These are phyloP conservation scores for Emmonsiellopsis sp. DNA, from an alignment of 2,329 filamentous ascomycete species.

Conservation along the genomic window DNA sequence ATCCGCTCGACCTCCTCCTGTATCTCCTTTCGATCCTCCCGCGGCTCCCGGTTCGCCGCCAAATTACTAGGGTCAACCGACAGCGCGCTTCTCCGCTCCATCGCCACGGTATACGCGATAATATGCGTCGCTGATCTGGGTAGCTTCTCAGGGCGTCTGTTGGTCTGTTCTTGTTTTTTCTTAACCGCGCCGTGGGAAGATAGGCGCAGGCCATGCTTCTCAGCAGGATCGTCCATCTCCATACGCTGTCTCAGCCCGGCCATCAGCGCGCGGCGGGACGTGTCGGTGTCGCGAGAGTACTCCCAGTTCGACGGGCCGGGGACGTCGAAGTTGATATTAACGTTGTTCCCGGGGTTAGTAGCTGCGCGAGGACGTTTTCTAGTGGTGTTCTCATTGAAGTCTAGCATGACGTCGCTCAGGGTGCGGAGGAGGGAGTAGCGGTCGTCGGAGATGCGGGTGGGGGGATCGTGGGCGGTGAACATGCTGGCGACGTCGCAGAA, in stretches of 20 bases:
- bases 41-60: not conserved
- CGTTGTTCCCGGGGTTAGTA: not conserved
- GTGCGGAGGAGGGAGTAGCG: constrained; percentile 2
- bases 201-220: not conserved
- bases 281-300: not conserved
- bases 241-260: not conserved
- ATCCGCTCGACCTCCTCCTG: not conserved
- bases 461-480: constrained; percentile 18
- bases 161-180: not conserved
- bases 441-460: constrained; percentile 17
- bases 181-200: not conserved
- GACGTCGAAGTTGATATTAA: not conserved
- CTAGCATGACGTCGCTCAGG: constrained; percentile 6
- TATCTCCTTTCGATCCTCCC: not conserved
- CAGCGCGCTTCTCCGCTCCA: not conserved
- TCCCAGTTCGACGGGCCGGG: not conserved
- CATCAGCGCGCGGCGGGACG: not conserved
- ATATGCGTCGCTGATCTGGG: too few species aligned
- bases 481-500: constrained; percentile 19
- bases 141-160: not conserved
- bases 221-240: not conserved
- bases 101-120: not conserved
- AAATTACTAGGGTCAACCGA: not conserved
- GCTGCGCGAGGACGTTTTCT: not conserved
- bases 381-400: not conserved